A percentile compares a stretch with the other conserved stretches of the same genome.
Conservation (phyloP, 1,284 basidiomycete genomes). For the Caloboletus inedulis region DNA sequence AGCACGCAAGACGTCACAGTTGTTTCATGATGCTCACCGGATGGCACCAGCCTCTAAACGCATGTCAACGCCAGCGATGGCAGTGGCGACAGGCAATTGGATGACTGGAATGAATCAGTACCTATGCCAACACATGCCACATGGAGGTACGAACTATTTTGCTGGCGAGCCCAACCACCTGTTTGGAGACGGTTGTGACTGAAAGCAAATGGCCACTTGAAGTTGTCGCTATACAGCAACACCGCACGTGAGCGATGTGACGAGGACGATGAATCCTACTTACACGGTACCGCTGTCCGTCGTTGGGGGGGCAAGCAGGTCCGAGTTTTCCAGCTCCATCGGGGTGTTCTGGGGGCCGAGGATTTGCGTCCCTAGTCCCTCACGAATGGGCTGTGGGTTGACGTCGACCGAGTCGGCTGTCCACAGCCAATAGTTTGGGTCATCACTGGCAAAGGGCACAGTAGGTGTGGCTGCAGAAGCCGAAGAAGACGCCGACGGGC, state of each 20-base stretch:
- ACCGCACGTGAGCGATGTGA: not conserved
- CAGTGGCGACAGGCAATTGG: slow-evolving; percentile 44
- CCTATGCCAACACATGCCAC: not conserved
- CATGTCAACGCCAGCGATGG: slow-evolving; percentile 52
- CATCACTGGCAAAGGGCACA: slow-evolving; percentile 33
- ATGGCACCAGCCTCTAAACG: slow-evolving; percentile 52
- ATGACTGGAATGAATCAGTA: slow-evolving; percentile 30
- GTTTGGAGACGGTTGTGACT: slow-evolving; percentile 52
- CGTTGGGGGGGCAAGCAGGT: slow-evolving; percentile 49
- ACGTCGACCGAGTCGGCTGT: slow-evolving; percentile 20
- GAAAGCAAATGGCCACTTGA: slow-evolving; percentile 59
- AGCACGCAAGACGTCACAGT: not conserved
- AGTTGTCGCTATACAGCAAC: slow-evolving; percentile 35
- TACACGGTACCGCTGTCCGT: slow-evolving; percentile 47
- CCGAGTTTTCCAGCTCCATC: slow-evolving; percentile 47
- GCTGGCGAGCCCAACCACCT: slow-evolving; percentile 58
- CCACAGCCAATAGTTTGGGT: slow-evolving; percentile 34
- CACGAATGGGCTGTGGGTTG: slow-evolving; percentile 39
- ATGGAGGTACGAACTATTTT: slow-evolving; percentile 41
- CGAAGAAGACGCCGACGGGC: slow-evolving; percentile 20
- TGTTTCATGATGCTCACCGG: slow-evolving; percentile 31
- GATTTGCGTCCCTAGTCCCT: slow-evolving; percentile 38
- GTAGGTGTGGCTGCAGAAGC: slow-evolving; percentile 28
- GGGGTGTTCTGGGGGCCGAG: slow-evolving; percentile 49
- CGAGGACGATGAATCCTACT: not conserved